Evolutionary conservation across 2,329 filamentous ascomycete genomes (phyloP), one percentile per base, ranked within the genome.

Genomic region (Sarocladiaceae sp.): DNA sequence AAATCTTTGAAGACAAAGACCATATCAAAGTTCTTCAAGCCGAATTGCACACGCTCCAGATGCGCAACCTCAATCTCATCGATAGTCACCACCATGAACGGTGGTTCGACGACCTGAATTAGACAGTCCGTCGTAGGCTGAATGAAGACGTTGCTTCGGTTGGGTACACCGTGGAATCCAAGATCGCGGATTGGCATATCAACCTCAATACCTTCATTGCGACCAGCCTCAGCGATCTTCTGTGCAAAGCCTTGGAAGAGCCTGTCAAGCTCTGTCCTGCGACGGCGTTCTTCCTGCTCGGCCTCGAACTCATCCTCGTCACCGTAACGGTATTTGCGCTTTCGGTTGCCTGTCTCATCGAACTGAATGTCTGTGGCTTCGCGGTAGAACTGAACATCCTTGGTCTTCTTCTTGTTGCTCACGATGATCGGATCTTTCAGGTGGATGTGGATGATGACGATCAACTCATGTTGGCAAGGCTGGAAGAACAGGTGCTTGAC

Each of bases 1-100:
- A 95, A 97, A 68, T 98, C 93, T 59, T 97, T 97, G 74, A 95
- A 97, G 29, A 98, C 87, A 58, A 97, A 90, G 16, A 98, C 93
- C 64, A 98, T 82, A 66, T 98, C 93, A 63, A 98, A 98, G 66
- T 98, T 98, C 74, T 97, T 96, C 49, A 98, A 76, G 26, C 93
- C 94, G 58, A 98, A 98, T 67, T 91, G 75, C 15, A 98, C 93
- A 70, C 91, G 87, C 65, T 98, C 93, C 47, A 98, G 72, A 67
- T 98, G 93, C 13, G 93, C 93, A 54, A 97, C 79, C 64, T 98
- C 93, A 52, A 98, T 93, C 58, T 98, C 93, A 42, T 91, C 89
- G 26, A 98, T 79, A 0, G 93, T 96, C 53, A 98, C 76, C 42
- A 96, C 93, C 71, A 95, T 85, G 68, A 98, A 98, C 0, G 93